These are phyloP conservation scores for Pythium utonaiense DNA, from an alignment of 352 stramenopile species.

Conservation along the genomic window DNA sequence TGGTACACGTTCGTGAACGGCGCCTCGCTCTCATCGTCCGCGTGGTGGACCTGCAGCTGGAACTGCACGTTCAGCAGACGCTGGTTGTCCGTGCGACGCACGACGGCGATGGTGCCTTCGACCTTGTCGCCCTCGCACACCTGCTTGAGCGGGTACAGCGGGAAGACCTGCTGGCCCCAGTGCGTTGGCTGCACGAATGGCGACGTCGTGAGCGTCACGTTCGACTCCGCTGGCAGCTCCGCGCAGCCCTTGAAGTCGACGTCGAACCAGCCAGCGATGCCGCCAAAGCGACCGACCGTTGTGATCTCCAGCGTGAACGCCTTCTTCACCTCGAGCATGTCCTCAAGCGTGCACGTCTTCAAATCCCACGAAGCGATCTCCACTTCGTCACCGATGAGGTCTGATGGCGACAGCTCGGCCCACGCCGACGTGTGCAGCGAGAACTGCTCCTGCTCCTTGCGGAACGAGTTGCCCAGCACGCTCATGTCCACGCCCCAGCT, in stretches of 20 bases:
- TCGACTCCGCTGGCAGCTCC: constrained; percentile 68
- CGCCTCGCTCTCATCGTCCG: constrained; percentile 53
- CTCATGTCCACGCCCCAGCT: constrained; percentile 98
- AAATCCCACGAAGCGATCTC: constrained; percentile 82
- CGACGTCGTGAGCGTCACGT: constrained; percentile 89
- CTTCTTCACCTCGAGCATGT: constrained; percentile 74
- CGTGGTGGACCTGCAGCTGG: constrained; percentile 64
- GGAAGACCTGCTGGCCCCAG: constrained; percentile 87
- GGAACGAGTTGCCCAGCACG: constrained; percentile 84
- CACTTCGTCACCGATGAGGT: constrained; percentile 83
- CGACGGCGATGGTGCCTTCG: constrained; percentile 66
- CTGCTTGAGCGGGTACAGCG: constrained; percentile 77
- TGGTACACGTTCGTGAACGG: constrained; percentile 70
- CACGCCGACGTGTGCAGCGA: constrained; percentile 84
- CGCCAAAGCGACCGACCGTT: constrained; percentile 87
- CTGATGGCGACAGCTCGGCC: constrained; percentile 64
- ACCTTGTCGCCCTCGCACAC: constrained; percentile 80
- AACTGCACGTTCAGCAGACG: constrained; percentile 89
- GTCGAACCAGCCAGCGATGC: constrained; percentile 99
- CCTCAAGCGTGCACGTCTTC: constrained; percentile 80
- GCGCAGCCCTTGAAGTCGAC: constrained; percentile 95
- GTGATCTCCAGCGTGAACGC: constrained; percentile 78
- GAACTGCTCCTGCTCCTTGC: constrained; percentile 87
- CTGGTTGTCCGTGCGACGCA: constrained; percentile 81
- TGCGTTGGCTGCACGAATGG: constrained; percentile 88